Conservation (phyloP, 495 filamentous ascomycete species). For the Sordaria brevicollis region DNA sequence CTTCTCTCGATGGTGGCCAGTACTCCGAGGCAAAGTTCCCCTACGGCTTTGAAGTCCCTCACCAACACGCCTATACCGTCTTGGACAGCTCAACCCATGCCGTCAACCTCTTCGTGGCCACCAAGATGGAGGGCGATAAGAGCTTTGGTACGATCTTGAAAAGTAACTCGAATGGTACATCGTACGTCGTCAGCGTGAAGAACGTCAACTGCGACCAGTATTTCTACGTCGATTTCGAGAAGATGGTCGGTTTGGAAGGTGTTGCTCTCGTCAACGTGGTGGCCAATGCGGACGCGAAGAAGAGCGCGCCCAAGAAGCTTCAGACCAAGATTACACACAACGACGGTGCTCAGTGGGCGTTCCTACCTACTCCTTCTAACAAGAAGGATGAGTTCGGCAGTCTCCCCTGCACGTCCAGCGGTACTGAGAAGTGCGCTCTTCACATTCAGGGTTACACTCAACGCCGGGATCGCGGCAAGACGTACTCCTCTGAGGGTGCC, state of each 20-base stretch:
- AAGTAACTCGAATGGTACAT: slow-evolving; percentile 96
- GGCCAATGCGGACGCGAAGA: slow-evolving; percentile 54
- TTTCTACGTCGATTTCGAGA: slow-evolving; percentile 92
- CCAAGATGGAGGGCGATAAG: slow-evolving; percentile 45
- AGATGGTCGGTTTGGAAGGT: slow-evolving; percentile 83
- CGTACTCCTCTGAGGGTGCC: slow-evolving; percentile 77
- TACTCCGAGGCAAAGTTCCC: slow-evolving; percentile 86
- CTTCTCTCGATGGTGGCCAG: slow-evolving; percentile 69
- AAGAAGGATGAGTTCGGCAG: slow-evolving; percentile 57
- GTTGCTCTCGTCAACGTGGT: slow-evolving; percentile 82
- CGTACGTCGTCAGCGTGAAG: slow-evolving; percentile 71
- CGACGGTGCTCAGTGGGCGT: slow-evolving; percentile 79
- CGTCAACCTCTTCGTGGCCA: slow-evolving; percentile 82
- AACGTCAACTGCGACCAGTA: slow-evolving; percentile 63
- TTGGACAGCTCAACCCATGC: slow-evolving; percentile 88
- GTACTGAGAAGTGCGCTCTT: slow-evolving; percentile 62
- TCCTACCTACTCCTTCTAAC: slow-evolving; percentile 51
- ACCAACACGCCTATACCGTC: slow-evolving; percentile 79
- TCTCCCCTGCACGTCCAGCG: slow-evolving; percentile 54
- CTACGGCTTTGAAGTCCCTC: slow-evolving; percentile 59
- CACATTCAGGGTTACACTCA: slow-evolving; percentile 95
- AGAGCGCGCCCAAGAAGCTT: slow-evolving; percentile 59
- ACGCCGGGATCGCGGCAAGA: slow-evolving; percentile 64
- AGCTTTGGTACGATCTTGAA: slow-evolving; percentile 85
- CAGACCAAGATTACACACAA: slow-evolving; percentile 91